Conservation (phyloP, 495 filamentous ascomycete genomes). For the Jackrogersella multiformis region DNA sequence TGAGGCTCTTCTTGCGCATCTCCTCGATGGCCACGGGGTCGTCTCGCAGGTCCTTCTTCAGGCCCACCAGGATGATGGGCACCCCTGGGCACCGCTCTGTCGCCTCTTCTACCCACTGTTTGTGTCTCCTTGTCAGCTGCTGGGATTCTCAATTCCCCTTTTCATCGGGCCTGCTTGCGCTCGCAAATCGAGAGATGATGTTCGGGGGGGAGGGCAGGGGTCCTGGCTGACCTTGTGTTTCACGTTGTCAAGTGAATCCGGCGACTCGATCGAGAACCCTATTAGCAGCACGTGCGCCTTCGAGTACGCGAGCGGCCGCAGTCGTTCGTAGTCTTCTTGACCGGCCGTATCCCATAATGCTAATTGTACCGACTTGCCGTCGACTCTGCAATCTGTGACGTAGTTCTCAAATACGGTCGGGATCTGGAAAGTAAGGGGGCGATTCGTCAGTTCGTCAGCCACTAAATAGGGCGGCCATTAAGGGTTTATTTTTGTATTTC, state of each 20-base stretch:
- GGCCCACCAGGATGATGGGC: slow-evolving; percentile 93
- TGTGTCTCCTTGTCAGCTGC: slow-evolving; percentile 11
- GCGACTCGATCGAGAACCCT: slow-evolving; percentile 93
- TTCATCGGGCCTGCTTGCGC: not conserved
- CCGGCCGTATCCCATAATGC: slow-evolving; percentile 99
- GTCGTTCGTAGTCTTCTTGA: slow-evolving; percentile 96
- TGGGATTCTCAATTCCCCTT: not conserved
- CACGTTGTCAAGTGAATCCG: slow-evolving; percentile 97
- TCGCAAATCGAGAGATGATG: not conserved
- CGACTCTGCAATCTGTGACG: slow-evolving; percentile 97
- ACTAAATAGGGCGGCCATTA: not conserved
- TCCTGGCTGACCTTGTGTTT: slow-evolving; percentile 82
- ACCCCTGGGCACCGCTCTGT: slow-evolving; percentile 92
- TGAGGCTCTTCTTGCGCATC: slow-evolving; percentile 92
- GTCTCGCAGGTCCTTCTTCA: slow-evolving; percentile 98
- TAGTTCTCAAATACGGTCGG: slow-evolving; percentile 99
- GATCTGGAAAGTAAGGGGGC: slow-evolving; percentile 66
- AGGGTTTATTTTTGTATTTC: too few relatives aligned
- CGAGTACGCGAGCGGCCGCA: slow-evolving; percentile 95
- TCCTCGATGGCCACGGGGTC: slow-evolving; percentile 94
- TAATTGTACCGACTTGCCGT: slow-evolving; percentile 97
- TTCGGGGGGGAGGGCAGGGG: slow-evolving; percentile 4
- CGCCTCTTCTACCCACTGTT: slow-evolving; percentile 95
- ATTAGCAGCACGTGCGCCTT: slow-evolving; percentile 98
- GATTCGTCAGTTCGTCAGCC: slow-evolving; percentile 49